Evolutionary conservation across 495 filamentous ascomycete species (phyloP).

Genomic region (Tuber brumale): DNA sequence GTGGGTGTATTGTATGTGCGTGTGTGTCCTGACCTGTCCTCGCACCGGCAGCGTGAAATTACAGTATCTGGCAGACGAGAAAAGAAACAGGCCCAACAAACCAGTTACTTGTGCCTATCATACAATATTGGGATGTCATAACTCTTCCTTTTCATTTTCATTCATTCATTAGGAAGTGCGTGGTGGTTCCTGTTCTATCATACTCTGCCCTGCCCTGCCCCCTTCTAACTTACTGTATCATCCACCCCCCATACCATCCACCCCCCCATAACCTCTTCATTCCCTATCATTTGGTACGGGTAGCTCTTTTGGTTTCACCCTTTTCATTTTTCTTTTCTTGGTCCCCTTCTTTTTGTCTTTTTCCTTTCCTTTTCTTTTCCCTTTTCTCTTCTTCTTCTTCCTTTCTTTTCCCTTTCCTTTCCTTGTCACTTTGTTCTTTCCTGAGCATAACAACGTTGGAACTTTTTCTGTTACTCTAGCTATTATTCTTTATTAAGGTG

Average conservation of each 20-base stretch:
- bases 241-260: not conserved
- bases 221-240: not conserved
- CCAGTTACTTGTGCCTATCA: not conserved
- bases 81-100: not conserved
- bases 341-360: constrained; percentile 19
- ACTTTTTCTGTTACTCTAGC: not conserved
- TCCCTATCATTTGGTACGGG: constrained; percentile 5
- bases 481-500: constrained; percentile 1
- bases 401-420: constrained; percentile 2
- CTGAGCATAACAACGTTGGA: constrained; percentile 1
- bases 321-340: constrained; percentile 28
- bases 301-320: constrained; percentile 8
- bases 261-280: constrained; percentile 3
- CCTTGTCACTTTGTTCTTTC: constrained; percentile 9
- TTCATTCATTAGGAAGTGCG: not conserved
- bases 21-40: not conserved
- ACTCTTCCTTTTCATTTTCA: not conserved
- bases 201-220: not conserved
- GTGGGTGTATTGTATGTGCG: not conserved
- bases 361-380: constrained; percentile 26
- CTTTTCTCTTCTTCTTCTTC: constrained; percentile 22
- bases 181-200: not conserved
- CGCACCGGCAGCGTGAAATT: not conserved
- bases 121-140: not conserved
- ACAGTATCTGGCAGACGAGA: not conserved